phyloP scores from a whole-genome alignment of 2,329 filamentous ascomycete genomes.

The Pyrenochaeta sp. region DNA sequence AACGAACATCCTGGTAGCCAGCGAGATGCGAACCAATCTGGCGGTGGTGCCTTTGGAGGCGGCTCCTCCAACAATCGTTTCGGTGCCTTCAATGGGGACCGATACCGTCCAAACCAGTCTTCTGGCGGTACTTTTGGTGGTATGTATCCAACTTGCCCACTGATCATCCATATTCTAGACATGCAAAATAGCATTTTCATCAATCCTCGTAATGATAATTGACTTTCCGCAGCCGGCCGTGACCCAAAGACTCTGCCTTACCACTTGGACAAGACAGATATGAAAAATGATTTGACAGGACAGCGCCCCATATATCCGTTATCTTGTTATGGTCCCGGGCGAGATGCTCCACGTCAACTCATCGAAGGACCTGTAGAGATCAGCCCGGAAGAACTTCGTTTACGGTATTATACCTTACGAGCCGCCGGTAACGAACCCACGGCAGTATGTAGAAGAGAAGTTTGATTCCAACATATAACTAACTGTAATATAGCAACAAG shows the following conservation, averaged over 20 bases:
- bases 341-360: slow-evolving; percentile 79
- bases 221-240: slow-evolving; percentile 19
- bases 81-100: slow-evolving; percentile 55
- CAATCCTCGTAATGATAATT: background rate
- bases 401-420: slow-evolving; percentile 73
- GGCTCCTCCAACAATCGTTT: slow-evolving; percentile 60
- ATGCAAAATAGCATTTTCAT: background rate
- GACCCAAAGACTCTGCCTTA: slow-evolving; percentile 32
- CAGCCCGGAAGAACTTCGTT: slow-evolving; percentile 85
- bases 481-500: slow-evolving; percentile 61
- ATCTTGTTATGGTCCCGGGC: slow-evolving; percentile 83
- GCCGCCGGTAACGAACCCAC: slow-evolving; percentile 67
- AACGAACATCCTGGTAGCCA: slow-evolving; percentile 65
- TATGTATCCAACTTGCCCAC: slow-evolving; percentile 31
- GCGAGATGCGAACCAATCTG: slow-evolving; percentile 33
- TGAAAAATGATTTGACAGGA: slow-evolving; percentile 67
- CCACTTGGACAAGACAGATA: slow-evolving; percentile 39
- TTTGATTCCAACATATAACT: slow-evolving; percentile 6
- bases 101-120: slow-evolving; percentile 42
- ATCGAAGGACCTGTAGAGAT: slow-evolving; percentile 86
- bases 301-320: slow-evolving; percentile 86
- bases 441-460: slow-evolving; percentile 54
- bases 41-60: slow-evolving; percentile 34
- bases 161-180: background rate
- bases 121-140: slow-evolving; percentile 49